Conservation (phyloP, 768 basidiomycete species). For the Kwoniella sp. region DNA sequence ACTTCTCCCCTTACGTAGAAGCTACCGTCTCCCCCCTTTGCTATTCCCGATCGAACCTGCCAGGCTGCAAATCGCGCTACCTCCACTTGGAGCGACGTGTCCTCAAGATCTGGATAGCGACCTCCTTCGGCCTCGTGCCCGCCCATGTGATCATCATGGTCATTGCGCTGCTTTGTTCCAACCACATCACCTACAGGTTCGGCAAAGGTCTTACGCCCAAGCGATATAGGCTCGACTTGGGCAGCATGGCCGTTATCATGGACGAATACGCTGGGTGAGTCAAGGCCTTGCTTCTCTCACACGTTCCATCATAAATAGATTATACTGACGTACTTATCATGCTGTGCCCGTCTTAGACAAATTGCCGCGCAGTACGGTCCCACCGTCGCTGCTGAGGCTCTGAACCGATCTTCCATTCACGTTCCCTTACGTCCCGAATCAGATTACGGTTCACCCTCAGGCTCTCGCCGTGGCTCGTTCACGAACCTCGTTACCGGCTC, state of each 20-base stretch:
- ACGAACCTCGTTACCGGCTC: conserved; percentile 5
- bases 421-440: conserved; percentile 2
- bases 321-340: neutral
- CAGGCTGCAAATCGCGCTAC: conserved; percentile 73
- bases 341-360: conserved; percentile 60
- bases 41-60: conserved; percentile 70
- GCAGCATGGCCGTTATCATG: conserved; percentile 79
- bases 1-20: conserved; percentile 77
- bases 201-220: conserved; percentile 88
- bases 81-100: conserved; percentile 64
- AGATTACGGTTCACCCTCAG: conserved; percentile 7
- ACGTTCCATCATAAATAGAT: neutral
- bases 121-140: conserved; percentile 69
- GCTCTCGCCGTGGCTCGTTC: conserved; percentile 14
- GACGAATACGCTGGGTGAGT: conserved; percentile 75
- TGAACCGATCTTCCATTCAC: conserved; percentile 63
- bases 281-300: neutral
- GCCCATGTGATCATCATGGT: conserved; percentile 69
- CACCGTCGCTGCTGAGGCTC: conserved; percentile 65
- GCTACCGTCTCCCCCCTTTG: conserved; percentile 75
- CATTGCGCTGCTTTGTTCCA: conserved; percentile 69
- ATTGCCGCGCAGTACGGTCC: conserved; percentile 73
- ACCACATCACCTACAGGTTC: conserved; percentile 83
- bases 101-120: conserved; percentile 68
- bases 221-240: conserved; percentile 73